These are phyloP conservation scores for Trichoderma sp. DNA, from an alignment of 2,329 filamentous ascomycete genomes.

Conservation along the genomic window DNA sequence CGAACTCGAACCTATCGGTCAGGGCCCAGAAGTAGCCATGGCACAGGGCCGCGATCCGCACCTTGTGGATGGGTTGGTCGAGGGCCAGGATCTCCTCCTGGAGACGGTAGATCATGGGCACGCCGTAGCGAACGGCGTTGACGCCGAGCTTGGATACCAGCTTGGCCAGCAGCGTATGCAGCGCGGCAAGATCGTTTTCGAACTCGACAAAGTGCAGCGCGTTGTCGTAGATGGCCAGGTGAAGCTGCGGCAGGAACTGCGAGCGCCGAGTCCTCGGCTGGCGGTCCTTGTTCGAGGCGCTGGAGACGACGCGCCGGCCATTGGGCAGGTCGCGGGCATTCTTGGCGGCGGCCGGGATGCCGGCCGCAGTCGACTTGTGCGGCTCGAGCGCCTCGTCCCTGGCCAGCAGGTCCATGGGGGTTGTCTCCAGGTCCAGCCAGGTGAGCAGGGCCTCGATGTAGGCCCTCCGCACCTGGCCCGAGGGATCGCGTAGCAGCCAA, in stretches of 20 bases:
- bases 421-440: slow-evolving; percentile 84
- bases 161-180: slow-evolving; percentile 75
- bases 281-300: slow-evolving; percentile 63
- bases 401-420: slow-evolving; percentile 63
- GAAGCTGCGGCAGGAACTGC: slow-evolving; percentile 79
- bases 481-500: slow-evolving; percentile 81
- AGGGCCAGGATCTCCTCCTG: slow-evolving; percentile 79
- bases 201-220: slow-evolving; percentile 72
- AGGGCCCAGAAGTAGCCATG: slow-evolving; percentile 88
- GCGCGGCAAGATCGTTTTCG: slow-evolving; percentile 72
- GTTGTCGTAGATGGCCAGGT: slow-evolving; percentile 88
- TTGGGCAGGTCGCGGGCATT: slow-evolving; percentile 47
- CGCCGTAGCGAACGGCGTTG: slow-evolving; percentile 74
- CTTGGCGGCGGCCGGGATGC: slow-evolving; percentile 37
- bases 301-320: slow-evolving; percentile 68
- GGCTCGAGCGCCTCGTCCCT: slow-evolving; percentile 56
- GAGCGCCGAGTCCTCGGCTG: slow-evolving; percentile 54
- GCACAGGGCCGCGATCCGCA: slow-evolving; percentile 79
- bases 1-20: slow-evolving; percentile 75
- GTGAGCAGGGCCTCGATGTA: slow-evolving; percentile 82
- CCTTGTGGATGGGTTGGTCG: slow-evolving; percentile 68
- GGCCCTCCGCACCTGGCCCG: slow-evolving; percentile 76
- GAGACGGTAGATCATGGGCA: slow-evolving; percentile 86
- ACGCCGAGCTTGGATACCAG: slow-evolving; percentile 78
- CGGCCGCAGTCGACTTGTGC: slow-evolving; percentile 44